Conservation (phyloP, 768 basidiomycete genomes). For the Suillus cothurnatus region DNA sequence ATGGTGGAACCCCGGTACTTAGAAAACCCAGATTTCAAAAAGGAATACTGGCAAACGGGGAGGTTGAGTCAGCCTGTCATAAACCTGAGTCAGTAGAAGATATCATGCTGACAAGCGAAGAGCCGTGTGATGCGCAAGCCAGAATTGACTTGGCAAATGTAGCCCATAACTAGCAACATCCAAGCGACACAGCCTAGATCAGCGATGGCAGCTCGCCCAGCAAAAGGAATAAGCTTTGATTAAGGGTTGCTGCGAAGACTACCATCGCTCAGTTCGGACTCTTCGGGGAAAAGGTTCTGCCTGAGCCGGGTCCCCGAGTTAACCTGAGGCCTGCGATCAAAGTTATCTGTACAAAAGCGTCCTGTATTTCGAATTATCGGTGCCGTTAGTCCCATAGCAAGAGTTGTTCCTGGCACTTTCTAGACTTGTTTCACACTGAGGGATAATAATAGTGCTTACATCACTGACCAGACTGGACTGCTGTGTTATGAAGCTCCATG, state of each 20-base stretch:
- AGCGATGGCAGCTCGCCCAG: neutral
- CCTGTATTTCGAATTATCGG: neutral
- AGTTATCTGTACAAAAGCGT: neutral
- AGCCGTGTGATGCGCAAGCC: neutral
- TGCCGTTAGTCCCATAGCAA: neutral
- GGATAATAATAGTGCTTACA: neutral
- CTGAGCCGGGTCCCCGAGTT: neutral
- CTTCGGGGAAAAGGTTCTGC: too few relatives aligned
- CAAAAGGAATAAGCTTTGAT: neutral
- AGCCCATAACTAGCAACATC: neutral
- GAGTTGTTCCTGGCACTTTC: neutral
- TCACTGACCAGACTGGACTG: neutral
- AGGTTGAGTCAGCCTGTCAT: slow-evolving; percentile 1
- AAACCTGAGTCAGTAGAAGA: neutral
- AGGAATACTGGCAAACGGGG: neutral
- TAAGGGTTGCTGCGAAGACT: neutral
- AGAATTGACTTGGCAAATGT: neutral
- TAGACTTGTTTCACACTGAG: neutral
- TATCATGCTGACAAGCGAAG: neutral
- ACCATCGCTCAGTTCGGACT: neutral
- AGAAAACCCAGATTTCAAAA: neutral
- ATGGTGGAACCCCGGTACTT: neutral
- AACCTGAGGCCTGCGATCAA: neutral
- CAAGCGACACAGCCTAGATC: neutral
- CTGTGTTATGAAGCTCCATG: neutral